Percentiles rank a stretch among this genome's conserved stretches.
Evolutionary conservation across 129 eudicot species (phyloP).

Genomic region (Smallanthus sonchifolius): DNA sequence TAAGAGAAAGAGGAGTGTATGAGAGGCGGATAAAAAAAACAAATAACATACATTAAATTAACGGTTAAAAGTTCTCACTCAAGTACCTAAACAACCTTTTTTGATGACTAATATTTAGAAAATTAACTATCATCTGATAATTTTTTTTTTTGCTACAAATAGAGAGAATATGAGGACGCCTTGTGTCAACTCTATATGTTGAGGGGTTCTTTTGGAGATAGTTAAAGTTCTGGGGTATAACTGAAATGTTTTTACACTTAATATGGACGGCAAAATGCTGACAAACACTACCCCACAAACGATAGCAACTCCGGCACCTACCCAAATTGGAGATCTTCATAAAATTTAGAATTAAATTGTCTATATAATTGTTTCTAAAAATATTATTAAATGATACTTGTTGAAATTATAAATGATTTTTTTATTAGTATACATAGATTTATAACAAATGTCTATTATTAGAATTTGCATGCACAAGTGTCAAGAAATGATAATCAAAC

Average conservation of each 20-base stretch:
- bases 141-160: too few relatives aligned
- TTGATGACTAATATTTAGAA: too few relatives aligned
- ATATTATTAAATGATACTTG: not conserved
- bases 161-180: not conserved
- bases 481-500: too few relatives aligned
- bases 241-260: not conserved
- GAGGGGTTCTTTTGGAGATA: not conserved
- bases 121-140: too few relatives aligned
- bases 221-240: not conserved
- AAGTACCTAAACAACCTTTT: too few relatives aligned
- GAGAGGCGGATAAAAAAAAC: too few relatives aligned
- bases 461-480: not conserved
- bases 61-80: too few relatives aligned
- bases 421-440: too few relatives aligned
- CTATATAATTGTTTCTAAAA: not conserved
- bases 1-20: too few relatives aligned
- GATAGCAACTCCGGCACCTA: not conserved
- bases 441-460: not conserved
- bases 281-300: slow-evolving; percentile 26
- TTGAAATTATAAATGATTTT: too few relatives aligned
- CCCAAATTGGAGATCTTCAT: slow-evolving; percentile 10
- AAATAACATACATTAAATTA: too few relatives aligned
- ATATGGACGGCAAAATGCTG: slow-evolving; percentile 38
- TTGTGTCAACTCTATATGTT: not conserved
- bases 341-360: too few relatives aligned